Percentiles rank a stretch among this genome's conserved stretches.
phyloP scores from a whole-genome alignment of 768 basidiomycete genomes.

The Antrodiella citrinella region DNA sequence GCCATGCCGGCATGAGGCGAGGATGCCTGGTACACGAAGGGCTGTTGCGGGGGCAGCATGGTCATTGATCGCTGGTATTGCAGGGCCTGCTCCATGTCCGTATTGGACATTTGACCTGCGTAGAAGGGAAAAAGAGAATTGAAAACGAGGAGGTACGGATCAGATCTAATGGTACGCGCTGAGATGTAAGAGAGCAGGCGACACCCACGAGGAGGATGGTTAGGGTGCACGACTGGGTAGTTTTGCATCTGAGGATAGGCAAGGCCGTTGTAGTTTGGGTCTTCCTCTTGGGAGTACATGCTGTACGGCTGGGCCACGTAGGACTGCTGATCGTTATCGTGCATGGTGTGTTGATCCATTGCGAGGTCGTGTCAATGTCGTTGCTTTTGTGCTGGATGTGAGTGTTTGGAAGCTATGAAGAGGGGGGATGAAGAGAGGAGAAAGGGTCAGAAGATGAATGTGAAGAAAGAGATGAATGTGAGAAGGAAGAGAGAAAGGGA shows the following conservation, averaged over 20 bases:
- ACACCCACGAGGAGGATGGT: slow-evolving; percentile 68
- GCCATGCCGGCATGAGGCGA: slow-evolving; percentile 61
- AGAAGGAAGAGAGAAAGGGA: slow-evolving; percentile 11
- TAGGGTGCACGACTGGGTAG: slow-evolving; percentile 48
- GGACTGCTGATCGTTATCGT: slow-evolving; percentile 10
- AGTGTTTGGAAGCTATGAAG: slow-evolving; percentile 17
- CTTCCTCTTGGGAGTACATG: slow-evolving; percentile 29
- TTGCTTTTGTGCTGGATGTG: slow-evolving; percentile 11
- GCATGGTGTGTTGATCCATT: slow-evolving; percentile 10
- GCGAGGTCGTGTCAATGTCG: slow-evolving; percentile 12
- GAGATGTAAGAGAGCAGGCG: slow-evolving; percentile 26
- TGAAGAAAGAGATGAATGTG: slow-evolving; percentile 24
- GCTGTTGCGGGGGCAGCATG: slow-evolving; percentile 45
- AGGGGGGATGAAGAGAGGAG: slow-evolving; percentile 25
- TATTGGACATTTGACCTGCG: slow-evolving; percentile 55
- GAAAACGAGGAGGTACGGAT: slow-evolving; percentile 38
- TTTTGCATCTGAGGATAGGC: slow-evolving; percentile 36
- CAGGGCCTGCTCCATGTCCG: slow-evolving; percentile 61
- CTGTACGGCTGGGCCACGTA: slow-evolving; percentile 23
- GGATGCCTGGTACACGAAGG: slow-evolving; percentile 45
- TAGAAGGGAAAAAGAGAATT: slow-evolving; percentile 28
- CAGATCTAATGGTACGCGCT: slow-evolving; percentile 47
- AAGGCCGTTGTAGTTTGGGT: slow-evolving; percentile 20
- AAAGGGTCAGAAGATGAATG: slow-evolving; percentile 22
- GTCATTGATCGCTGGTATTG: slow-evolving; percentile 50